phyloP scores from a whole-genome alignment of 371 early-diverging fungal genomes.

The Apophysomyces variabilis region DNA sequence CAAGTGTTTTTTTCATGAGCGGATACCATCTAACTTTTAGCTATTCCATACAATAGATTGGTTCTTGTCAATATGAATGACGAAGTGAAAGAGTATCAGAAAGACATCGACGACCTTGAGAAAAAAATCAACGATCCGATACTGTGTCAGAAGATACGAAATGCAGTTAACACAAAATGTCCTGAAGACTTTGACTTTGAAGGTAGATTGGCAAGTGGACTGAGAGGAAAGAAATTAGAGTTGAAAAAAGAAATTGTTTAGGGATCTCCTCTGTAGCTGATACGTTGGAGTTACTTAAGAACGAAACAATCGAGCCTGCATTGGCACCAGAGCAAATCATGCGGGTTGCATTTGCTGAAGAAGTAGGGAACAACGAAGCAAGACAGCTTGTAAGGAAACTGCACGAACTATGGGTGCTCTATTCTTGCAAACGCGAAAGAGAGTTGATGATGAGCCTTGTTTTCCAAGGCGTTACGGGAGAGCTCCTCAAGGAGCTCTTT shows the following conservation, averaged over 20 bases:
- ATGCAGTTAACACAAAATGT: conserved; percentile 54
- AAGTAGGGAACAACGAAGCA: conserved; percentile 20
- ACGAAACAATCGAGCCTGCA: conserved; percentile 46
- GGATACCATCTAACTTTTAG: not conserved
- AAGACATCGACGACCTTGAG: conserved; percentile 56
- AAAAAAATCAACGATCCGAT: conserved; percentile 47
- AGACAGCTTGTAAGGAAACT: conserved; percentile 44
- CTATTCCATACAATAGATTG: conserved; percentile 32
- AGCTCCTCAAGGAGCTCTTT: conserved; percentile 65
- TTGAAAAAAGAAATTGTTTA: not conserved
- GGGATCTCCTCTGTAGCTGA: conserved; percentile 1
- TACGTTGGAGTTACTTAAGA: conserved; percentile 48
- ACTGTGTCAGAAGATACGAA: conserved; percentile 61
- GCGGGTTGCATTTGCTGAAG: conserved; percentile 25
- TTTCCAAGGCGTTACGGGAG: conserved; percentile 69
- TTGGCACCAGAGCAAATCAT: conserved; percentile 49
- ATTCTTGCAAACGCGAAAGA: conserved; percentile 60
- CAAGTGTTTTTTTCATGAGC: not conserved
- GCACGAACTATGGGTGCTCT: conserved; percentile 53
- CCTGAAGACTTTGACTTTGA: conserved; percentile 19
- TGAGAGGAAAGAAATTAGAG: not conserved
- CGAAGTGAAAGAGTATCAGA: conserved; percentile 52
- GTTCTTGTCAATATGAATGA: conserved; percentile 58
- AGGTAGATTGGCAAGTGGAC: conserved; percentile 13
- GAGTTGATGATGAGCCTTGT: conserved; percentile 59